Conservation (phyloP, 768 basidiomycete genomes). For the Dictyophora rubrovolvata region DNA sequence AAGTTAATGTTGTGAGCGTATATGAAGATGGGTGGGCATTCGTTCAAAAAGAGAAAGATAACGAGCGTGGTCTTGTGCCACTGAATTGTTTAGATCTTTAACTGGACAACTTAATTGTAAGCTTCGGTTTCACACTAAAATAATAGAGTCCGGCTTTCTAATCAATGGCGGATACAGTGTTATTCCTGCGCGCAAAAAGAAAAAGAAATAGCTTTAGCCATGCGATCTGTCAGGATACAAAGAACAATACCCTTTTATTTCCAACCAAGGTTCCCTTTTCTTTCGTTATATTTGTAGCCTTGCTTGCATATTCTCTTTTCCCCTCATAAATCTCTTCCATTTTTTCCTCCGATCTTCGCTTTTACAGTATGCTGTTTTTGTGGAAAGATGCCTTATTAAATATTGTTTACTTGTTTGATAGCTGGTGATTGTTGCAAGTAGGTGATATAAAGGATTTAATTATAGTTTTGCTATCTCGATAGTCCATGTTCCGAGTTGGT, state of each 20-base stretch:
- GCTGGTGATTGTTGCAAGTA: not conserved
- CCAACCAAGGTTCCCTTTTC: not conserved
- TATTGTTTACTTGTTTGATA: too few relatives aligned
- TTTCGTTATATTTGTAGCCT: not conserved
- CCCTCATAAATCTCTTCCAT: not conserved
- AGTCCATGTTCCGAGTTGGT: not conserved
- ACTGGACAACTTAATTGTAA: not conserved
- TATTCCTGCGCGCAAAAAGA: not conserved
- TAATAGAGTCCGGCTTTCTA: too few relatives aligned
- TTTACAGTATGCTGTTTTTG: too few relatives aligned
- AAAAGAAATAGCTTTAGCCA: not conserved
- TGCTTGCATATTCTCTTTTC: not conserved
- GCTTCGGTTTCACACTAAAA: too few relatives aligned
- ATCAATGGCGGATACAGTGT: not conserved
- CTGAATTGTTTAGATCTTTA: constrained; percentile 45
- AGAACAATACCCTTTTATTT: not conserved
- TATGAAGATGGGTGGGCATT: constrained; percentile 69
- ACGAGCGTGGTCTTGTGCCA: constrained; percentile 39
- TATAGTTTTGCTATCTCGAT: not conserved
- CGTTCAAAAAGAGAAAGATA: constrained; percentile 35
- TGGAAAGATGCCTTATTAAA: too few relatives aligned
- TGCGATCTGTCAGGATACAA: not conserved
- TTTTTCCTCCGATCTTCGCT: not conserved
- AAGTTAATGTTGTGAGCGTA: constrained; percentile 39
- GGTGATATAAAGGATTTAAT: not conserved